Base-by-base conservation (phyloP, 805 yeast species). In the Pichia pseudocactophila region DNA sequence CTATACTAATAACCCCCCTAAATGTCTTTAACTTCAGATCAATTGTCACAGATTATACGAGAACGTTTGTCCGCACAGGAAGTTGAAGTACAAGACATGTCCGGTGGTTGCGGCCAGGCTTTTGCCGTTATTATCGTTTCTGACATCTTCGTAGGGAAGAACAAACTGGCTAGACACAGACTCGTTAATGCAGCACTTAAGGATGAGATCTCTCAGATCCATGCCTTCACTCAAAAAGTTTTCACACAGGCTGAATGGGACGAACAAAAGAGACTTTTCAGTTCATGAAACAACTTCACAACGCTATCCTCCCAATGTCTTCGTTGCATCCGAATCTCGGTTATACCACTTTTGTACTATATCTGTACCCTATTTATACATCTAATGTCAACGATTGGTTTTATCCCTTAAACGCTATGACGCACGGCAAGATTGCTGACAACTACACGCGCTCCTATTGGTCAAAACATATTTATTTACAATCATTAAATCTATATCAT, bases 21-120 rank as follows among this genome's bases (percentile, higher is more conserved):
- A 20, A 52, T 51, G 53, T 40, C 53, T 42, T 47, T 67, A 34
- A 53, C 63, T 4, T 47, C 63, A 11, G 68, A 68, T 18, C 45
- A 57, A 11, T 63, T 82, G 41, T 71, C 74, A 39, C 52, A 61
- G 12, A 62, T 70, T 20, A 79, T 83, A 39, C 64, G 68, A 36
- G 71, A 71, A 15, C 61, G 82, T 34, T 70, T 84, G n/a, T 64
- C 66, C 18, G 87, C 92, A 9, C 45, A 55, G 0, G 74, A 80
- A 46, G 86, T 80, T 10, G 82, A 80, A 53, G 88, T 85, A 7
- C 80, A 74, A 46, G 95, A 85, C 50, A 74, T 78, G 69, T 78
- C 80, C 10, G 95, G 95, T 13, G 99, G 99, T 1, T 92, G 99
- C 64, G 99, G 99, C 5, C 96, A 90, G 61, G 96, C 97, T 2